Evolutionary conservation across 2,329 filamentous ascomycete species (phyloP).

Genomic region (Nothomitra cinnamomea): DNA sequence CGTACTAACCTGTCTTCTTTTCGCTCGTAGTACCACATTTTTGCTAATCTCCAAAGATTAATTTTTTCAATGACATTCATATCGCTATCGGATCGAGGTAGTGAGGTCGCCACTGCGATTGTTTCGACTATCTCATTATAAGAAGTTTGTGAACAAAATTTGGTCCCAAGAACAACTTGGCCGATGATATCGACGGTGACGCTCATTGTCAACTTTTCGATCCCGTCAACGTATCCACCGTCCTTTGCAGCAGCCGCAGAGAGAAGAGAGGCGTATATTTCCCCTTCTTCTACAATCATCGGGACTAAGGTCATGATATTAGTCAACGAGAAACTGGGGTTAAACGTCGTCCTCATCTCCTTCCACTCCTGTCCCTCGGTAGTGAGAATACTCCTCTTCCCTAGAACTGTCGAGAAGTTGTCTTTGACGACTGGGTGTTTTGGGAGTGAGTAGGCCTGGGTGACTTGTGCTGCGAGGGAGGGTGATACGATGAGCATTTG

Average conservation of each 20-base stretch:
- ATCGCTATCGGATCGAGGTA: no score
- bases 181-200: constrained; percentile 27
- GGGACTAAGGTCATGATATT: constrained; percentile 17
- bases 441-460: constrained; percentile 12
- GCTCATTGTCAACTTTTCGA: constrained; percentile 24
- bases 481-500: constrained; percentile 9
- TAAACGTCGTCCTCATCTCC: constrained; percentile 25
- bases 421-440: constrained; percentile 9
- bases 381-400: constrained; percentile 11
- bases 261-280: constrained; percentile 19
- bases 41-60: no score
- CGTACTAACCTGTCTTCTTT: no score
- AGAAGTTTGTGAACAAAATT: neutral
- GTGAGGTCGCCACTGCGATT: neutral
- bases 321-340: constrained; percentile 19
- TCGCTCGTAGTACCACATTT: no score
- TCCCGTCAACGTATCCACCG: constrained; percentile 20
- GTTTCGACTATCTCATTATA: neutral
- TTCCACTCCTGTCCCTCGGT: constrained; percentile 24
- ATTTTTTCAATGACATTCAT: no score
- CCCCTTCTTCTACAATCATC: constrained; percentile 19
- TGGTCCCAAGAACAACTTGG: constrained; percentile 18
- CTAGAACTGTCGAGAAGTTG: constrained; percentile 11
- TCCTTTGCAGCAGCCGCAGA: constrained; percentile 17
- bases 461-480: constrained; percentile 11